Evolutionary conservation across 805 yeast species (phyloP).

Genomic region (Jamesozyma jinghongensis): DNA sequence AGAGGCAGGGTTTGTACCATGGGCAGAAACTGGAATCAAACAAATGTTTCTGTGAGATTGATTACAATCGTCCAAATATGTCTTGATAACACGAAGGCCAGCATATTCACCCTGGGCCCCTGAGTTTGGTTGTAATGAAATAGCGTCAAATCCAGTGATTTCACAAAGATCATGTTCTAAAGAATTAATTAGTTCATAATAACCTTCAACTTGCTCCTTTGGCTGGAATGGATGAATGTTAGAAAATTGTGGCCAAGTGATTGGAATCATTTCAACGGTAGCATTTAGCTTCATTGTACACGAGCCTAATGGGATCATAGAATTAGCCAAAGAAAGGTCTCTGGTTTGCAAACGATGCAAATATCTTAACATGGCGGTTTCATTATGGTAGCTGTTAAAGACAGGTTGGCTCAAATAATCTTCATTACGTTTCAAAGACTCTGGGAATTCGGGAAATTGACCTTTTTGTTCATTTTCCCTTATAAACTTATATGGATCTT

Average conservation of each 20-base stretch:
- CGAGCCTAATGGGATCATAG: constrained; percentile 96
- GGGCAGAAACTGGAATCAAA: constrained; percentile 94
- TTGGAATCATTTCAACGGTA: constrained; percentile 89
- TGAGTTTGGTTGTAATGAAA: constrained; percentile 91
- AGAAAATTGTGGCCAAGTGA: constrained; percentile 90
- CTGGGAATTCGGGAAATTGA: constrained; percentile 42
- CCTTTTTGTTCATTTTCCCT: neutral
- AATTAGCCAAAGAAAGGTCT: constrained; percentile 87
- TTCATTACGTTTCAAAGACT: constrained; percentile 45
- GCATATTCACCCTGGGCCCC: constrained; percentile 99
- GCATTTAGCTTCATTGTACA: constrained; percentile 98
- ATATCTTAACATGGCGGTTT: constrained; percentile 90
- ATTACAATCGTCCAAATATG: constrained; percentile 63
- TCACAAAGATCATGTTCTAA: constrained; percentile 79
- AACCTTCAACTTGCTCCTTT: constrained; percentile 78
- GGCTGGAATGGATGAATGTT: constrained; percentile 93
- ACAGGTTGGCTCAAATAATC: constrained; percentile 60
- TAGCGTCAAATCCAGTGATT: constrained; percentile 87
- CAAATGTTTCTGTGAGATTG: constrained; percentile 73
- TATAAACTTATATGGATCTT: neutral
- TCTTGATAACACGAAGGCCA: constrained; percentile 78
- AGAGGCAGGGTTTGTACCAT: constrained; percentile 97
- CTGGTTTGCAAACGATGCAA: constrained; percentile 74
- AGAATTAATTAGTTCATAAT: constrained; percentile 61
- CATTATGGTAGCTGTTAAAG: constrained; percentile 83